Evolutionary conservation across 2,329 filamentous ascomycete species (phyloP).

Genomic region (Mycosphaerelloides madeirae): DNA sequence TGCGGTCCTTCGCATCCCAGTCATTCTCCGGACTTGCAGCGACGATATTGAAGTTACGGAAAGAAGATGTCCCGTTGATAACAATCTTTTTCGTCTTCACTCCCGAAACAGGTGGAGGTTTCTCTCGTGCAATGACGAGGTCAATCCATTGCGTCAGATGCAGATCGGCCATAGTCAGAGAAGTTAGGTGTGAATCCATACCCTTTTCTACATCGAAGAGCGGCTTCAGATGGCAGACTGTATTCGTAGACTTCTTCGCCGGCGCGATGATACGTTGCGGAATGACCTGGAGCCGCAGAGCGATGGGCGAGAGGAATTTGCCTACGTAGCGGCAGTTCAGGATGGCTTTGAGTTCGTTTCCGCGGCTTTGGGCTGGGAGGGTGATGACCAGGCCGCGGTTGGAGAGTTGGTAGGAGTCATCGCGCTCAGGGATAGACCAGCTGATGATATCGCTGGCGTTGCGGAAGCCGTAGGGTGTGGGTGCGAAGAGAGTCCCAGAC

Average conservation of each 20-base stretch:
- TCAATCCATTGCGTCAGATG: neutral
- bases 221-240: neutral
- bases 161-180: neutral
- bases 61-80: neutral
- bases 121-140: neutral
- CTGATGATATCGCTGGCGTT: conserved; percentile 2
- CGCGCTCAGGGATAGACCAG: neutral
- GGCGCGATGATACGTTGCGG: neutral
- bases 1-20: neutral
- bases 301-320: neutral
- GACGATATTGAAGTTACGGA: neutral
- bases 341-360: neutral
- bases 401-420: neutral
- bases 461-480: conserved; percentile 1
- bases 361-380: neutral
- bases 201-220: neutral
- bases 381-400: neutral
- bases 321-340: neutral
- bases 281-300: neutral
- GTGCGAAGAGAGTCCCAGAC: neutral
- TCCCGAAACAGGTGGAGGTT: neutral
- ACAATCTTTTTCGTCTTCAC: neutral
- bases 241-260: neutral
- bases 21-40: neutral
- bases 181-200: neutral